A percentile compares a stretch with the other conserved stretches of the same genome.
These are phyloP conservation scores for Populus hybrid DNA, from an alignment of 441 rosid genomes.

Conservation along the genomic window DNA sequence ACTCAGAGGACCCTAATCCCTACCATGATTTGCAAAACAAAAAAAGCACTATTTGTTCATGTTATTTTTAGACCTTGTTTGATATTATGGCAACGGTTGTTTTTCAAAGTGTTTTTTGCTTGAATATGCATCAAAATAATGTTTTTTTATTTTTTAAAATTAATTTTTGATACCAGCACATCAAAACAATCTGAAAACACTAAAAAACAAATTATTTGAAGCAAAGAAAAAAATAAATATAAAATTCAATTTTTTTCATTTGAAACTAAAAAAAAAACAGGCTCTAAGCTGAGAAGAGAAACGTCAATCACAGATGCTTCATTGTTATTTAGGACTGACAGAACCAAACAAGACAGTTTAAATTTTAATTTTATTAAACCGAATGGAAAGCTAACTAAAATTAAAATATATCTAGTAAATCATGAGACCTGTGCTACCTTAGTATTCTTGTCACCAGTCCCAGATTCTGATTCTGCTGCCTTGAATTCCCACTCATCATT, in stretches of 20 bases:
- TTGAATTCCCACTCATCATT: conserved; percentile 47
- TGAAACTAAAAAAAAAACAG: no score
- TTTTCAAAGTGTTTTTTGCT: no score
- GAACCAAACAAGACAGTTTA: neutral
- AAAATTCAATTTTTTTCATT: no score
- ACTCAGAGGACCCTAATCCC: neutral
- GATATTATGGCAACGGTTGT: no score
- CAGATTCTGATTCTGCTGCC: conserved; percentile 35
- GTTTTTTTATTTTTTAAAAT: no score
- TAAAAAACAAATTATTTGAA: no score
- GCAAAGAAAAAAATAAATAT: no score
- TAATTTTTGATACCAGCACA: no score
- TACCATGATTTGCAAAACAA: neutral
- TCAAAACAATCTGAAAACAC: no score
- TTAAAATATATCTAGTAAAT: neutral
- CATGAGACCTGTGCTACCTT: conserved; percentile 24
- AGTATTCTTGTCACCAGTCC: conserved; percentile 16
- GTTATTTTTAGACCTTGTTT: neutral
- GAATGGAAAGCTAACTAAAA: neutral
- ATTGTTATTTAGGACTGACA: neutral
- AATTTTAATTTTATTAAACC: neutral
- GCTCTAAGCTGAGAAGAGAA: neutral
- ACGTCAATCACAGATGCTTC: neutral
- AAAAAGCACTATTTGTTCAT: neutral
- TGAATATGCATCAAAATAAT: no score